Evolutionary conservation across 1,139 yeast genomes (phyloP).

Genomic region (Meyerozyma carpophila): DNA sequence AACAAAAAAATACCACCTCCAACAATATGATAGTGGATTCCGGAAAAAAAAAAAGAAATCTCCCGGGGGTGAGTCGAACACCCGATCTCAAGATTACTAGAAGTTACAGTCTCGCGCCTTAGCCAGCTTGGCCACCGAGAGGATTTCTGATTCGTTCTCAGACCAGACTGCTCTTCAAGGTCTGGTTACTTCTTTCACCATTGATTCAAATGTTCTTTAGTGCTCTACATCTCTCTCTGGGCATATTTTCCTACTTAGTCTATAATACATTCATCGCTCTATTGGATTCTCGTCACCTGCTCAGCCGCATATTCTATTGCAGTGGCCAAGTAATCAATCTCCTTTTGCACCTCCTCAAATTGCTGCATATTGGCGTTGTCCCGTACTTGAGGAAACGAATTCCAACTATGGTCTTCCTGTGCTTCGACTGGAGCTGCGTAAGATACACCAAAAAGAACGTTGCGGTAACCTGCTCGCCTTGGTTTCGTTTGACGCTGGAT

Average conservation of each 20-base stretch:
- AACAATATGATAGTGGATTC: background rate
- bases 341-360: conserved; percentile 52
- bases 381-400: conserved; percentile 71
- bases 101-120: conserved; percentile 16
- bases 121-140: conserved; percentile 17
- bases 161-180: no score
- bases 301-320: conserved; percentile 22
- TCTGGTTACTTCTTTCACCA: no score
- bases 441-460: conserved; percentile 68
- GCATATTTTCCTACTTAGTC: background rate
- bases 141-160: conserved; percentile 3
- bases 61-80: conserved; percentile 18
- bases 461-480: conserved; percentile 62
- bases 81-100: conserved; percentile 15
- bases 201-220: no score
- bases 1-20: no score
- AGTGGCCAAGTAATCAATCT: conserved; percentile 44
- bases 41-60: conserved; percentile 5
- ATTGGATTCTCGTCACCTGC: background rate
- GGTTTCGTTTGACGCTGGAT: conserved; percentile 22
- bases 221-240: no score
- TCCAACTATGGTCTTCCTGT: conserved; percentile 42
- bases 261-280: background rate
- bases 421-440: conserved; percentile 45
- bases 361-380: conserved; percentile 52